Base-by-base conservation (phyloP, 2,329 filamentous ascomycete species). In the Colletotrichum karsti region DNA sequence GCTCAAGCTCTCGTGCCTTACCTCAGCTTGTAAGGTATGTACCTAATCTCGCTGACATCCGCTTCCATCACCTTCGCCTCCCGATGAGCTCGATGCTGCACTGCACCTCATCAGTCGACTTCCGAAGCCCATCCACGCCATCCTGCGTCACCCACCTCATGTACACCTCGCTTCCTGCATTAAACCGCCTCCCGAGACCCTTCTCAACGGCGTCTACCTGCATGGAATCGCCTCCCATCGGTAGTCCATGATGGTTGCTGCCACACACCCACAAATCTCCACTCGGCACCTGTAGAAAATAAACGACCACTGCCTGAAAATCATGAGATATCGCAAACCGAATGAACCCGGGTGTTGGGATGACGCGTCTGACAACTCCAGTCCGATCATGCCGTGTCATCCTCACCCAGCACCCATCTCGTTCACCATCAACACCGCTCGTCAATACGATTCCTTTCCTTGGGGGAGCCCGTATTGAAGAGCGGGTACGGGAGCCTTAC, bases 51-150 rank as follows among this genome's bases (percentile, higher is more conserved):
- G 20, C 59, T 46, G 20, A 18, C 12, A n/a, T 28, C 10, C 24
- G 39, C 41, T 33, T 35, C 46, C 33, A 26, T 24, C 18, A 50
- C 18, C 18, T 58, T 24, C n/a, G 37, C 37, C 13, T 18, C 33
- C 33, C 15, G 26, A 66, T 28, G n/a, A n/a, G 46, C 24, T 50
- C 46, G 63, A 53, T 44, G 58, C 41, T 62, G 46, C 57, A 57
- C 28, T 50, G 15, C 41, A 13, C n/a, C 10, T 48, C 26, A 9
- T 18, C 20, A 37, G 26, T 46, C 30, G 22, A 33, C 12, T 26
- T 28, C 20, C 13, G 12, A 26, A 15, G n/a, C 4, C 41, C 41
- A 39, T 46, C 18, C 56, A 15, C 10, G 5, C 41, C 41, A 39
- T 46, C 18, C 56, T 48, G 35, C 1, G 42, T 46, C 13, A 33